Base-by-base conservation (phyloP, 1,284 basidiomycete genomes). In the Athelia psychrophila region DNA sequence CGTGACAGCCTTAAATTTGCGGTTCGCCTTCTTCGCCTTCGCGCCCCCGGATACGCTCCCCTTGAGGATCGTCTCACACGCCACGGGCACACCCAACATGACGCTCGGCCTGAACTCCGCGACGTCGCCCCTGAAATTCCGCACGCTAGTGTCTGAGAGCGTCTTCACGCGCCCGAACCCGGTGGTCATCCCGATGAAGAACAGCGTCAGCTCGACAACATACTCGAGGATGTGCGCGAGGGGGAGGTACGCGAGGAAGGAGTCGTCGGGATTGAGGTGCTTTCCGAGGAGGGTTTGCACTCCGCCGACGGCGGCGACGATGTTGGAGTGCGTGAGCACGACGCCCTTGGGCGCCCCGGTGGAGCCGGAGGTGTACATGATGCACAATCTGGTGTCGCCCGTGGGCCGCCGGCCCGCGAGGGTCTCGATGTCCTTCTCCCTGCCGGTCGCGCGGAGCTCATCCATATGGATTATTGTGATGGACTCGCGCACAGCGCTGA, bases 361-460 rank as follows among this genome's bases (percentile, higher is more conserved):
- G 52, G 86, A 89, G n/a, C 95, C 93, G 55, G 84, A 88, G 20
- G 95, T 98, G 78, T 98, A 98, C 95, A 98, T 98, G 73, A 97
- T 95, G 66, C 93, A 93, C 20, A 88, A 91, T 3, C 88, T 71
- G 53, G 88, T 90, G 0, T 88, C 80, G 16, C 76, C 67, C 50
- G 74, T 79, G 1, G 91, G 91, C 13, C 67, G 67, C 19, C 86
- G 78, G 16, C 72, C 66, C 54, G 81, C 74, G 48, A 82, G 63
- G 16, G 65, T 56, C n/a, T 84, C 82, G 1, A 65, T 60, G 1
- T 83, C 69, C 52, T 85, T 75, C 27, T 66, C 69, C 60, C 76
- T 75, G 19, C 93, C 93, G 10, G 81, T 64, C 54, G 76, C 71
- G 38, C 86, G 80, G 24, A 96, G 72, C 57, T 93, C 84, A 55